Conservation (phyloP, 257 asterid genomes). For the Petrea volubilis region DNA sequence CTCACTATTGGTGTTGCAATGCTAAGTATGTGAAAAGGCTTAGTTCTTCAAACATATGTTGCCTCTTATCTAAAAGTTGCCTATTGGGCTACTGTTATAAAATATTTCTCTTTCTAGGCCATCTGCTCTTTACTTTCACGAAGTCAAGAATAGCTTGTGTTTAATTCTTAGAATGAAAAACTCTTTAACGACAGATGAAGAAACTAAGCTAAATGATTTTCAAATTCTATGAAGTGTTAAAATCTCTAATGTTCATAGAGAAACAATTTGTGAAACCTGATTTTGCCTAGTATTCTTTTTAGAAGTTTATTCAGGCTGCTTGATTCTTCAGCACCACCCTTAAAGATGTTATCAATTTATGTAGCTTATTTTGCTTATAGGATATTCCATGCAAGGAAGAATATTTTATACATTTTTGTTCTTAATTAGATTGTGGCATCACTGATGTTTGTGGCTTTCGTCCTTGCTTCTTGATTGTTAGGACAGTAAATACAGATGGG, state of each 20-base stretch:
- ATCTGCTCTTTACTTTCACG: neutral
- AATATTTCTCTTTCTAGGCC: neutral
- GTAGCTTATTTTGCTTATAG: slow-evolving; percentile 2
- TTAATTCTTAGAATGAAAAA: too few relatives aligned
- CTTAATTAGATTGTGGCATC: slow-evolving; percentile 6
- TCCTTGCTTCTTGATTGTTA: slow-evolving; percentile 42
- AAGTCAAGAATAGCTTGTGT: neutral
- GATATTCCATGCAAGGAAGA: slow-evolving; percentile 4
- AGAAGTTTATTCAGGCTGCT: slow-evolving; percentile 8
- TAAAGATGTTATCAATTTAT: neutral
- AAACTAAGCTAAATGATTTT: neutral
- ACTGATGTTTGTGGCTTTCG: slow-evolving; percentile 32
- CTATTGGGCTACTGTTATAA: neutral
- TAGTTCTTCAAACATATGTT: neutral
- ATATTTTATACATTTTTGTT: neutral
- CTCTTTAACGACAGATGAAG: too few relatives aligned
- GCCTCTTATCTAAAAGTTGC: slow-evolving; percentile 9
- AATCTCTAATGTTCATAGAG: neutral
- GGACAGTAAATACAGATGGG: slow-evolving; percentile 94
- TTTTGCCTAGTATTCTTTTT: slow-evolving; percentile 4
- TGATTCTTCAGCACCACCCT: neutral
- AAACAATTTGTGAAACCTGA: slow-evolving; percentile 3
- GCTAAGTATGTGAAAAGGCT: neutral
- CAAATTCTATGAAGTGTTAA: neutral
- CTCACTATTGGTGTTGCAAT: neutral